Conservation (phyloP, 805 yeast genomes). For the Suhomyces sp. region DNA sequence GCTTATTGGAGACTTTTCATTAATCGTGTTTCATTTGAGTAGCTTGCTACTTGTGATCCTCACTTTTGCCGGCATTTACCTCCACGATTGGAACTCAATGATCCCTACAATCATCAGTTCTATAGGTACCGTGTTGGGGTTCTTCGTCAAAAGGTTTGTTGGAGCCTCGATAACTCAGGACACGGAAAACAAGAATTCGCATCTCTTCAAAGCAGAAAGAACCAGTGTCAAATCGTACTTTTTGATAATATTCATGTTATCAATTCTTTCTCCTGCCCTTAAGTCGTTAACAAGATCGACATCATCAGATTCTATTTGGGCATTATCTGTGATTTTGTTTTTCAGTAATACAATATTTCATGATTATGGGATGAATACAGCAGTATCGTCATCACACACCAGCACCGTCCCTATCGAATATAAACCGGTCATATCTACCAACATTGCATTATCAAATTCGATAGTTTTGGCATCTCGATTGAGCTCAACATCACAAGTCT, state of each 20-base stretch:
- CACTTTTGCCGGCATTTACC: slow-evolving; percentile 64
- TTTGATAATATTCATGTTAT: slow-evolving; percentile 65
- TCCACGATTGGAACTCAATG: slow-evolving; percentile 49
- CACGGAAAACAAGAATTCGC: too few species aligned
- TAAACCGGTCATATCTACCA: slow-evolving; percentile 69
- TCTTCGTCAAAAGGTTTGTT: slow-evolving; percentile 15
- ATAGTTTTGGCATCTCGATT: slow-evolving; percentile 90
- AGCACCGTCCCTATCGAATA: slow-evolving; percentile 15
- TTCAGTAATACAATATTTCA: slow-evolving; percentile 64
- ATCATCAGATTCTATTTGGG: slow-evolving; percentile 94
- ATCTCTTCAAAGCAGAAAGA: too few species aligned
- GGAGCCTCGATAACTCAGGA: not conserved
- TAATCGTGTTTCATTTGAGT: slow-evolving; percentile 65
- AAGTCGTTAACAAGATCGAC: slow-evolving; percentile 86
- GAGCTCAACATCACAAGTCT: slow-evolving; percentile 69
- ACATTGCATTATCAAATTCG: slow-evolving; percentile 79
- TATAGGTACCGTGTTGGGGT: slow-evolving; percentile 32
- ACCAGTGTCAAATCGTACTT: slow-evolving; percentile 57
- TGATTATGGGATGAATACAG: slow-evolving; percentile 61
- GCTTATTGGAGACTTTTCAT: slow-evolving; percentile 68
- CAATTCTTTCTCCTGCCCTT: slow-evolving; percentile 85
- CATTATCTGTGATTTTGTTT: slow-evolving; percentile 77
- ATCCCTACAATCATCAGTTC: slow-evolving; percentile 34
- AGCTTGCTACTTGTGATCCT: slow-evolving; percentile 62
- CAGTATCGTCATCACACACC: not conserved